phyloP scores from a whole-genome alignment of 352 stramenopile species.

The Phytophthora crassamura region DNA sequence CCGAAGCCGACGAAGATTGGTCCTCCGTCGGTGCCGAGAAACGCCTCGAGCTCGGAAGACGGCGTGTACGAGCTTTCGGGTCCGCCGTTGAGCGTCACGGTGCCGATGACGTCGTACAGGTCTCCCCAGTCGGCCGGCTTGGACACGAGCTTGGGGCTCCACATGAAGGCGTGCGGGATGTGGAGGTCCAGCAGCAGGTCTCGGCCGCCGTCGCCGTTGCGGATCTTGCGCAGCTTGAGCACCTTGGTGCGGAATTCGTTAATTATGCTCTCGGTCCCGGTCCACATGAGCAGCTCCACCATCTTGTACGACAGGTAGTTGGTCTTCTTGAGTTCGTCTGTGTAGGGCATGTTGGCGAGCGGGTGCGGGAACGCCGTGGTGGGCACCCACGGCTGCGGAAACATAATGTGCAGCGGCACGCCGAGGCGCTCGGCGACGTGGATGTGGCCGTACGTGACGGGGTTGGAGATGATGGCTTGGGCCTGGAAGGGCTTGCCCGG shows the following conservation, averaged over 20 bases:
- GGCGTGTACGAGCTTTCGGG: slow-evolving; percentile 32
- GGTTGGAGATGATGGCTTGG: slow-evolving; percentile 95
- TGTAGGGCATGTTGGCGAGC: slow-evolving; percentile 83
- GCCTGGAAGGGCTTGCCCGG: slow-evolving; percentile 73
- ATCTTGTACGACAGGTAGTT: slow-evolving; percentile 68
- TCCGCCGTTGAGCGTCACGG: slow-evolving; percentile 50
- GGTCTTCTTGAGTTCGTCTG: slow-evolving; percentile 45
- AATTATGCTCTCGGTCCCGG: slow-evolving; percentile 50
- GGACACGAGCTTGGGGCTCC: slow-evolving; percentile 58
- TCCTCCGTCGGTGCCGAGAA: slow-evolving; percentile 46
- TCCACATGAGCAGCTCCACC: slow-evolving; percentile 64
- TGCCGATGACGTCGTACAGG: slow-evolving; percentile 58
- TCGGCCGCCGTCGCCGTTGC: slow-evolving; percentile 40
- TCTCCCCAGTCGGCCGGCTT: slow-evolving; percentile 68
- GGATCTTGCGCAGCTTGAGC: slow-evolving; percentile 54
- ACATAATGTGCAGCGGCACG: slow-evolving; percentile 95
- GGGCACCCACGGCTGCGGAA: slow-evolving; percentile 88
- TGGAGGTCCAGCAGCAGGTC: slow-evolving; percentile 52
- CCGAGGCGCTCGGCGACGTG: slow-evolving; percentile 93
- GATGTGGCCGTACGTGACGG: slow-evolving; percentile 90
- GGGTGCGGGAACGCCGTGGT: slow-evolving; percentile 91
- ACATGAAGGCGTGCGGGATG: slow-evolving; percentile 76
- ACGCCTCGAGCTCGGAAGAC: slow-evolving; percentile 30
- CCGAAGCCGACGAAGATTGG: slow-evolving; percentile 95
- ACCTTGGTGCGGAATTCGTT: slow-evolving; percentile 64